These are phyloP conservation scores for Paraphaeosphaeria sporulosa DNA, from an alignment of 2,329 filamentous ascomycete species.

Conservation along the genomic window DNA sequence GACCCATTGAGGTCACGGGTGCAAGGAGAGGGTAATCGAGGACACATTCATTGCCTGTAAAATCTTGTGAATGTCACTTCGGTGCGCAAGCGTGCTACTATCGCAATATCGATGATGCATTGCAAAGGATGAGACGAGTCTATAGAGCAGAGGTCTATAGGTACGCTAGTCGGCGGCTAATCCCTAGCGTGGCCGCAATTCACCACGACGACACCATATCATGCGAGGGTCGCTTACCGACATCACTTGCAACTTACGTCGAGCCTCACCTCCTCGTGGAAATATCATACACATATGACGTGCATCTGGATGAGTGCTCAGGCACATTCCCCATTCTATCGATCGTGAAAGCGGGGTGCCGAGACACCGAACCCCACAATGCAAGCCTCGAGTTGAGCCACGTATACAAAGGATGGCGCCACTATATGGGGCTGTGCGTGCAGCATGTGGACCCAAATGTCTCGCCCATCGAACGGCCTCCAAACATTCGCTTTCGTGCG, in stretches of 20 bases:
- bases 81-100: background rate
- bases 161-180: background rate
- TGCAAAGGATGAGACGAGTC: background rate
- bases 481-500: background rate
- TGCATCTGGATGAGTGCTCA: background rate
- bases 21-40: background rate
- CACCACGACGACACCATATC: background rate
- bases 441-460: background rate
- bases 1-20: background rate
- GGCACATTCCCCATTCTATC: background rate
- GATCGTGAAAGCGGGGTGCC: slow-evolving; percentile 3
- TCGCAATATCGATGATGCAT: background rate
- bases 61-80: background rate
- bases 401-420: slow-evolving; percentile 10
- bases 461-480: background rate
- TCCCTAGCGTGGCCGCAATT: background rate
- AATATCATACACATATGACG: background rate
- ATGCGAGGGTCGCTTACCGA: background rate
- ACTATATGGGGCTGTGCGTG: slow-evolving; percentile 11
- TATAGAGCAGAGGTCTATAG: background rate
- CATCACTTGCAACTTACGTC: background rate
- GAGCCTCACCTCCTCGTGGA: background rate
- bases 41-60: background rate
- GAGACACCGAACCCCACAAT: slow-evolving; percentile 1
- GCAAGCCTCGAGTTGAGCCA: slow-evolving; percentile 9